A percentile compares a stretch with the other conserved stretches of the same genome.
phyloP scores from a whole-genome alignment of 352 stramenopile species.

The Phytopythium litorale region DNA sequence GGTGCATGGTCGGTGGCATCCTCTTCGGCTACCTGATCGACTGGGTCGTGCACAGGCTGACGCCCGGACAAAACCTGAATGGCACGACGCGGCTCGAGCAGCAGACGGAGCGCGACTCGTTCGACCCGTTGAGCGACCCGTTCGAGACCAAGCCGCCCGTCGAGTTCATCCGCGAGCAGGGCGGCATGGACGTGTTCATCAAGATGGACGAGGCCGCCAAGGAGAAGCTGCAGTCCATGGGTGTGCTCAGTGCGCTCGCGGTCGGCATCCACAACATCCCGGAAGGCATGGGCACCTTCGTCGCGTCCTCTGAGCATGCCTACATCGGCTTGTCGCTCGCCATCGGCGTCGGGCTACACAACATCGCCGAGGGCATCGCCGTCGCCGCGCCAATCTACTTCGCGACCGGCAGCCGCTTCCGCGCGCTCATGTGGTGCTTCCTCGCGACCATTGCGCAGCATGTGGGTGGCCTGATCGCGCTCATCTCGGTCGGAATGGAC shows the following conservation, averaged over 20 bases:
- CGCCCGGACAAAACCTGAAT: slow-evolving; percentile 26
- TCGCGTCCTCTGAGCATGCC: slow-evolving; percentile 86
- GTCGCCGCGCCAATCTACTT: slow-evolving; percentile 97
- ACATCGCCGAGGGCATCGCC: slow-evolving; percentile 95
- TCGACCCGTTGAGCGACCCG: slow-evolving; percentile 23
- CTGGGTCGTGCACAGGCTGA: slow-evolving; percentile 39
- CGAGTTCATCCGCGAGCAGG: slow-evolving; percentile 32
- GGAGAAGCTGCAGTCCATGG: slow-evolving; percentile 79
- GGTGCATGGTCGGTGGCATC: slow-evolving; percentile 86
- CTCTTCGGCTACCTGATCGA: slow-evolving; percentile 49
- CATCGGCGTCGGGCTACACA: slow-evolving; percentile 94
- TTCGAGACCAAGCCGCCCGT: slow-evolving; percentile 45
- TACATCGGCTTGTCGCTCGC: slow-evolving; percentile 86
- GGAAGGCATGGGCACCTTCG: slow-evolving; percentile 95
- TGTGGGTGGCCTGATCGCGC: slow-evolving; percentile 88
- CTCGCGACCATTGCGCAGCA: slow-evolving; percentile 90
- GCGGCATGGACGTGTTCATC: slow-evolving; percentile 34
- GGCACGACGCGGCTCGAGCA: slow-evolving; percentile 21
- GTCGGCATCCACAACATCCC: slow-evolving; percentile 97
- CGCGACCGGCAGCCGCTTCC: slow-evolving; percentile 90
- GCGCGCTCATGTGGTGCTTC: slow-evolving; percentile 93
- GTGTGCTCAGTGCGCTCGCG: slow-evolving; percentile 90
- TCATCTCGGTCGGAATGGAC: slow-evolving; percentile 70
- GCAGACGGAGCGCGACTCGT: slow-evolving; percentile 18
- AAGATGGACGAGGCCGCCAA: slow-evolving; percentile 43